These are phyloP conservation scores for Vinca major DNA, from an alignment of 305 asterid genomes.

Conservation along the genomic window DNA sequence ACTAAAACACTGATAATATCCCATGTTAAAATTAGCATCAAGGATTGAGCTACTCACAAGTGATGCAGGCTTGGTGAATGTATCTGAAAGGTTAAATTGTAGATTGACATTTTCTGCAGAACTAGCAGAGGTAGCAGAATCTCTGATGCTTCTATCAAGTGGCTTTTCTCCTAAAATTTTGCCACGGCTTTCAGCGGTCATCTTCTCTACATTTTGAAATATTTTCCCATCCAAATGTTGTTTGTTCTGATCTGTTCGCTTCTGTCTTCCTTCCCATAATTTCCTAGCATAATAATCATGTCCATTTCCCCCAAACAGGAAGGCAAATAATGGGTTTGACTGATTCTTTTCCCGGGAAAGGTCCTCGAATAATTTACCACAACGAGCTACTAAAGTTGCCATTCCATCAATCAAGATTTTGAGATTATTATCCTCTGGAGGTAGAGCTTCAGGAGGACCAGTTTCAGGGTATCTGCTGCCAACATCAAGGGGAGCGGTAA, in stretches of 20 bases:
- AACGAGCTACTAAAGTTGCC: slow-evolving; percentile 88
- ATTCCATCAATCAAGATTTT: slow-evolving; percentile 88
- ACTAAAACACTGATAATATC: neutral
- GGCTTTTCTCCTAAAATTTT: slow-evolving; percentile 82
- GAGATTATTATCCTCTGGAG: slow-evolving; percentile 73
- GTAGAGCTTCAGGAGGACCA: slow-evolving; percentile 64
- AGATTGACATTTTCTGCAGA: slow-evolving; percentile 51
- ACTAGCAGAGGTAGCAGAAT: slow-evolving; percentile 38
- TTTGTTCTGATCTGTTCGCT: slow-evolving; percentile 44
- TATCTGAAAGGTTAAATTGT: slow-evolving; percentile 69
- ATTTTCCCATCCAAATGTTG: slow-evolving; percentile 37
- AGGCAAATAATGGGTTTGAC: slow-evolving; percentile 64
- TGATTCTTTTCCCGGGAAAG: slow-evolving; percentile 83
- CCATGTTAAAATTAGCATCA: slow-evolving; percentile 1
- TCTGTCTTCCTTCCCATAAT: slow-evolving; percentile 91
- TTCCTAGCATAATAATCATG: slow-evolving; percentile 67
- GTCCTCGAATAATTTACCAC: slow-evolving; percentile 87
- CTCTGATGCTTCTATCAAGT: slow-evolving; percentile 51
- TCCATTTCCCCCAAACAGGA: slow-evolving; percentile 73
- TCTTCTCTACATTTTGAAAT: slow-evolving; percentile 41
- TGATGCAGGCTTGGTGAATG: slow-evolving; percentile 68
- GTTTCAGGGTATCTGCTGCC: slow-evolving; percentile 33
- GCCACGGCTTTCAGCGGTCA: slow-evolving; percentile 88
- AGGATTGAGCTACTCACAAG: slow-evolving; percentile 46
- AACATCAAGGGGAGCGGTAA: slow-evolving; percentile 43